Percentiles rank a stretch among this genome's conserved stretches.
Conservation (phyloP, 1,284 basidiomycete genomes). For the Microbotryum lychnidis-dioicae region DNA sequence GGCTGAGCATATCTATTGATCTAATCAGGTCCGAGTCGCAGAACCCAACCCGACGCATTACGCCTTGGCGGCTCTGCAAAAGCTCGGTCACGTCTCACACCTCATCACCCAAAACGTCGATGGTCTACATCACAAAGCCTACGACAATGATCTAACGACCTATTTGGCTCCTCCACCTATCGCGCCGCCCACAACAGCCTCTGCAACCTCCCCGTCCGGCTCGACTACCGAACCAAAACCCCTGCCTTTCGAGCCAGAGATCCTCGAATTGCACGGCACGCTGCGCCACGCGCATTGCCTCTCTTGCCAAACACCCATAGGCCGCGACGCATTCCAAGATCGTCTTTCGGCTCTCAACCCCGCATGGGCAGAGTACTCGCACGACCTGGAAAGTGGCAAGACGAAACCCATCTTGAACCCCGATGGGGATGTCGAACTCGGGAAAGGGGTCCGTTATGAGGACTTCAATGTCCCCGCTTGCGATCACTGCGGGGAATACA, state of each 20-base stretch:
- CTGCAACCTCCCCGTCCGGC: slow-evolving; percentile 32
- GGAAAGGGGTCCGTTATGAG: slow-evolving; percentile 23
- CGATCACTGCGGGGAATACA: slow-evolving; percentile 13
- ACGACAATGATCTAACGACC: slow-evolving; percentile 8
- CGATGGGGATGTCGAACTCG: slow-evolving; percentile 65
- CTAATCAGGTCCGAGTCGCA: slow-evolving; percentile 48
- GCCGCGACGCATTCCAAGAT: slow-evolving; percentile 64
- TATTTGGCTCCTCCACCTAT: slow-evolving; percentile 20
- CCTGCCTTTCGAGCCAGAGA: slow-evolving; percentile 40
- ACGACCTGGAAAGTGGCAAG: slow-evolving; percentile 54
- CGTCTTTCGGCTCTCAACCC: slow-evolving; percentile 66
- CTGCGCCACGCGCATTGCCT: slow-evolving; percentile 54
- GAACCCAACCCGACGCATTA: slow-evolving; percentile 79
- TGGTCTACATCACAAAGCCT: slow-evolving; percentile 38
- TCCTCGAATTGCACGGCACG: slow-evolving; percentile 82
- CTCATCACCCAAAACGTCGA: slow-evolving; percentile 80
- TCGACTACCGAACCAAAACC: slow-evolving; percentile 38
- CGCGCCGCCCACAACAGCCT: slow-evolving; percentile 3
- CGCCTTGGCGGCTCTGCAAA: slow-evolving; percentile 70
- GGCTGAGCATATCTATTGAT: no score
- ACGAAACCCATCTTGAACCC: slow-evolving; percentile 69
- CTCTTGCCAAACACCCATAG: slow-evolving; percentile 55
- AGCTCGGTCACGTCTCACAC: slow-evolving; percentile 52
- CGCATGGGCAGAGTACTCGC: slow-evolving; percentile 61
- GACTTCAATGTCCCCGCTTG: slow-evolving; percentile 29